These are phyloP conservation scores for Xylaria flabelliformis DNA, from an alignment of 495 filamentous ascomycete species.

Conservation along the genomic window DNA sequence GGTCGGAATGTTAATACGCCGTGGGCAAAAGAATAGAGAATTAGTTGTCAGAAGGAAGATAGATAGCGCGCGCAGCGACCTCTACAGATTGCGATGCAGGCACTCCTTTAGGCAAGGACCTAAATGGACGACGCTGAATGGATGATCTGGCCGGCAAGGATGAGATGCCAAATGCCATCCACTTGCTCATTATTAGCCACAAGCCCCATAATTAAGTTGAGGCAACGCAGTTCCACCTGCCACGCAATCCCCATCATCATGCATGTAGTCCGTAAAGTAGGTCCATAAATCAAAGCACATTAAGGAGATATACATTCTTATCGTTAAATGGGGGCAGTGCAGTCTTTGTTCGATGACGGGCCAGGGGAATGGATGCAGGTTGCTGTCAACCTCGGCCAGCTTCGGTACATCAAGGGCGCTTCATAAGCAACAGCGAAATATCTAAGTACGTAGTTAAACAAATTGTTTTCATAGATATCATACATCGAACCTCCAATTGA, in stretches of 20 bases:
- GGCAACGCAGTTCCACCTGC: constrained; percentile 5
- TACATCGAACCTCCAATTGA: background rate
- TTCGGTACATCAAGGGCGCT: constrained; percentile 31
- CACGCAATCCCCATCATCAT: constrained; percentile 12
- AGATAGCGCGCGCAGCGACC: constrained; percentile 14
- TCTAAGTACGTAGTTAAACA: background rate
- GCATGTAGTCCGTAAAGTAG: constrained; percentile 1
- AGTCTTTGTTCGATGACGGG: background rate
- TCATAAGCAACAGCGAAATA: constrained; percentile 1
- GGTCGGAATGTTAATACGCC: constrained; percentile 18
- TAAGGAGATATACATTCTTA: background rate
- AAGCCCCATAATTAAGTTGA: background rate
- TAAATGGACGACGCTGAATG: constrained; percentile 7
- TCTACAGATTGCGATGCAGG: constrained; percentile 20
- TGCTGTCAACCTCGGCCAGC: constrained; percentile 40
- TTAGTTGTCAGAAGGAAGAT: constrained; percentile 19
- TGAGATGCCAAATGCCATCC: constrained; percentile 12
- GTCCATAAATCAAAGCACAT: background rate
- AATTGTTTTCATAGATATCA: background rate
- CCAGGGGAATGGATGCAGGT: constrained; percentile 2
- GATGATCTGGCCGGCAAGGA: constrained; percentile 28
- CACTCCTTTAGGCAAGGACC: constrained; percentile 20
- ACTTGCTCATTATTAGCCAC: constrained; percentile 19
- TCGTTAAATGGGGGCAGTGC: background rate
- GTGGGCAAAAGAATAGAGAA: constrained; percentile 19